These are phyloP conservation scores for Avena eriantha DNA, from an alignment of 176 grass and related monocot species.

Conservation along the genomic window DNA sequence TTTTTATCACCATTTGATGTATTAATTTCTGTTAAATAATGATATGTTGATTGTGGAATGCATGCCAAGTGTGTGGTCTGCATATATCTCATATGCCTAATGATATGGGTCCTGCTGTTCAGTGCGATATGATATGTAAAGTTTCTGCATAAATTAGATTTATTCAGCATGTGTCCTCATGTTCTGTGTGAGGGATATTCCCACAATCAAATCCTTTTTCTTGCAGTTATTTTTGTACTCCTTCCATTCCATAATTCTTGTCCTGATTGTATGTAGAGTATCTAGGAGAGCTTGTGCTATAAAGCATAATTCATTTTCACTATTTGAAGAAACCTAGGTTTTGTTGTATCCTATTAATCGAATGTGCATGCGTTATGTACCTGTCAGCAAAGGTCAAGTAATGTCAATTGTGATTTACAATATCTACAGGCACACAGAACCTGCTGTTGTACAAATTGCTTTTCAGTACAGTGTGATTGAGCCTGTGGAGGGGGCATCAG, in stretches of 20 bases:
- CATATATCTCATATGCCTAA: constrained; percentile 32
- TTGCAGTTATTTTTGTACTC: not conserved
- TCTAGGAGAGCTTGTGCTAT: not conserved
- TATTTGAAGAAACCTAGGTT: constrained; percentile 9
- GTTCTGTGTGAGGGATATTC: not conserved
- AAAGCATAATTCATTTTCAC: constrained; percentile 10
- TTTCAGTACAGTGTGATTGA: constrained; percentile 95
- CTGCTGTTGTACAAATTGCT: constrained; percentile 82
- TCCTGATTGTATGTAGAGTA: not conserved
- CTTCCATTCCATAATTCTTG: no score
- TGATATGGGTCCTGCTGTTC: constrained; percentile 20
- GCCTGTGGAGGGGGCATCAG: constrained; percentile 49
- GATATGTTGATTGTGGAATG: not conserved
- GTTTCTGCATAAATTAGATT: constrained; percentile 24
- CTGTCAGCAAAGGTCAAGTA: constrained; percentile 5
- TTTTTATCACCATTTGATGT: not conserved
- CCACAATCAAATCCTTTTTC: constrained; percentile 15
- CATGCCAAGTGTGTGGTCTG: not conserved
- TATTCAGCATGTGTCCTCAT: not conserved
- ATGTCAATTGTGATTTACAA: constrained; percentile 29
- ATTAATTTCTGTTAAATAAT: constrained; percentile 20
- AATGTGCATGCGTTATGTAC: not conserved
- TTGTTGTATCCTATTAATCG: constrained; percentile 40
- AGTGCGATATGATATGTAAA: not conserved
- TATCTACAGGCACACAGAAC: constrained; percentile 80